A percentile compares a stretch with the other conserved stretches of the same genome.
Evolutionary conservation across 1,139 yeast species (phyloP).

Genomic region (Martiniozyma asiatica): DNA sequence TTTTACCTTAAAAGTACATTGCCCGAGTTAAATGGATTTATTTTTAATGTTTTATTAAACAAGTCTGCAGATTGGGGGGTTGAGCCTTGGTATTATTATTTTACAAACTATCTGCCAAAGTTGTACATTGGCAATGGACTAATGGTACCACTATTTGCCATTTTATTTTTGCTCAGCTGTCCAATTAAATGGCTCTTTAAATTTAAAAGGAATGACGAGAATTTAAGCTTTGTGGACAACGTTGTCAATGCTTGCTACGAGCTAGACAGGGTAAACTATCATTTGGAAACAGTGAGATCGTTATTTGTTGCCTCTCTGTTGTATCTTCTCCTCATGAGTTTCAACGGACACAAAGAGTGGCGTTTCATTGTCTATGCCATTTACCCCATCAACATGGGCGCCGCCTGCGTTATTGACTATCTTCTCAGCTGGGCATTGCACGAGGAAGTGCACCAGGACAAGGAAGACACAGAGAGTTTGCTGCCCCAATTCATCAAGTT

Average conservation of each 20-base stretch:
- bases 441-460: background rate
- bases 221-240: too few species aligned
- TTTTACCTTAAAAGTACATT: conserved; percentile 50
- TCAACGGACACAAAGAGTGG: conserved; percentile 94
- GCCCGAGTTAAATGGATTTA: conserved; percentile 68
- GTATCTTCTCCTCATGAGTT: conserved; percentile 52
- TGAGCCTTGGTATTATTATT: conserved; percentile 63
- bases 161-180: conserved; percentile 32
- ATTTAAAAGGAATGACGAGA: too few species aligned
- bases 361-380: conserved; percentile 68
- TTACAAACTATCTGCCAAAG: conserved; percentile 43
- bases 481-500: conserved; percentile 9
- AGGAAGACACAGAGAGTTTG: background rate
- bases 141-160: conserved; percentile 31
- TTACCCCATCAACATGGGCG: conserved; percentile 56
- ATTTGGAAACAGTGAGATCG: conserved; percentile 25
- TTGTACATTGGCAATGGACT: conserved; percentile 19
- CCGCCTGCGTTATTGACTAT: conserved; percentile 50
- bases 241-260: too few species aligned
- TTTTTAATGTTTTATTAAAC: conserved; percentile 65
- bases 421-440: conserved; percentile 12
- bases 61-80: conserved; percentile 74
- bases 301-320: conserved; percentile 35
- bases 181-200: background rate
- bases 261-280: conserved; percentile 19